phyloP scores from a whole-genome alignment of 805 yeast genomes.

The Pichia pseudocactophila region DNA sequence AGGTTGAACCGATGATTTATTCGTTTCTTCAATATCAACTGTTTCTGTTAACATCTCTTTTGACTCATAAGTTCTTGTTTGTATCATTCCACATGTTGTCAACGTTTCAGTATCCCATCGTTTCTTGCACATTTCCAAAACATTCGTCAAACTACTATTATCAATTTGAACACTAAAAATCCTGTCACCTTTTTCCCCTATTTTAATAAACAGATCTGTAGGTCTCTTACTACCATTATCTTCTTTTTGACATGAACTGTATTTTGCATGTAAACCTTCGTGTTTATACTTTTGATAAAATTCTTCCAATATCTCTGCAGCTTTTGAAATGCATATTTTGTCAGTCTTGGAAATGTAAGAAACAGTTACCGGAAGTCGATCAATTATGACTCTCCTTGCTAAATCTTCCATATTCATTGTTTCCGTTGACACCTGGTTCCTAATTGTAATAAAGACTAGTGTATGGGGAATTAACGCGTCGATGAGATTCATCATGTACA shows the following conservation, averaged over 20 bases:
- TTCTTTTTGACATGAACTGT: constrained; percentile 12
- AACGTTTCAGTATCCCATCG: constrained; percentile 13
- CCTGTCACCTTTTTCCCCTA: constrained; percentile 8
- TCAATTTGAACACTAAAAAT: not conserved
- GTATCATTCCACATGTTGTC: constrained; percentile 20
- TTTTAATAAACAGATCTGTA: constrained; percentile 6
- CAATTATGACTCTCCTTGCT: not conserved
- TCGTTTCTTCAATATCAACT: not conserved
- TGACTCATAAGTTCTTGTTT: constrained; percentile 11
- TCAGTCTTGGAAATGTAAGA: constrained; percentile 17
- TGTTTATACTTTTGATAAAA: constrained; percentile 15
- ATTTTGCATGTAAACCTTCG: constrained; percentile 11
- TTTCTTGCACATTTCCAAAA: constrained; percentile 11
- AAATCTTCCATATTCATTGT: not conserved
- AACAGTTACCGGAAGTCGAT: constrained; percentile 21
- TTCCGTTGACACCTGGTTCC: too few relatives aligned
- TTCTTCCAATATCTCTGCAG: constrained; percentile 17
- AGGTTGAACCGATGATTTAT: not conserved
- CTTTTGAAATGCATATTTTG: constrained; percentile 13
- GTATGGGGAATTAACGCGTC: too few relatives aligned
- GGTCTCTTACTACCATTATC: not conserved
- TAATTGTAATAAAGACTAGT: too few relatives aligned
- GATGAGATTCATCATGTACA: too few relatives aligned
- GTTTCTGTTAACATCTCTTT: not conserved
- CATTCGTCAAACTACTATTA: not conserved